Evolutionary conservation across 164 flowering plant species (phyloP).

Genomic region (Paratinospora sagittata): DNA sequence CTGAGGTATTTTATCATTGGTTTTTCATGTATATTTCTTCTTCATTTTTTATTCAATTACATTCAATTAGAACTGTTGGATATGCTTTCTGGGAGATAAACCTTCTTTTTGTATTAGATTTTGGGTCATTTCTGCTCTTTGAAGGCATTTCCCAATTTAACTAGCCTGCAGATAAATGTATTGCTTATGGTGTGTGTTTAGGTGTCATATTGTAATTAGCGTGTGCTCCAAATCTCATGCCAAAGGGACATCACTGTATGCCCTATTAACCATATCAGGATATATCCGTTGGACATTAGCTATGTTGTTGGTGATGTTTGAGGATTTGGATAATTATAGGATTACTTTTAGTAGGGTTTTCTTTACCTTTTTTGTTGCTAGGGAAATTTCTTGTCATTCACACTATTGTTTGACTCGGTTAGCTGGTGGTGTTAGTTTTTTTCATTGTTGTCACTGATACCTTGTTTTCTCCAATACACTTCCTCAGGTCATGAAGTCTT

Average conservation of each 20-base stretch:
- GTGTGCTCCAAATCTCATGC: background rate
- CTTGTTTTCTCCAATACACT: slow-evolving; percentile 3
- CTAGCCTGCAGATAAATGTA: background rate
- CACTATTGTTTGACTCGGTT: background rate
- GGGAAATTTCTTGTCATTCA: background rate
- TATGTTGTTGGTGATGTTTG: background rate
- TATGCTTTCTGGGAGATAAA: background rate
- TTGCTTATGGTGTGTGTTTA: background rate
- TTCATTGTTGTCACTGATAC: background rate
- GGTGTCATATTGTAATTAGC: background rate
- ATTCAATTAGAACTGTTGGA: background rate
- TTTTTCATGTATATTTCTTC: background rate
- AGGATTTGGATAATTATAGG: background rate
- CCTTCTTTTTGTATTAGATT: background rate
- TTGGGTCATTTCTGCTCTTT: background rate
- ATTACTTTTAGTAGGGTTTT: background rate
- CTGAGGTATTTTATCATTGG: slow-evolving; percentile 39
- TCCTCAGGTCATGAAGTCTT: slow-evolving; percentile 70
- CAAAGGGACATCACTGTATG: background rate
- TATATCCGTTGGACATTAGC: background rate
- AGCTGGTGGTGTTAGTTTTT: background rate
- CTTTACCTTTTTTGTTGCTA: background rate
- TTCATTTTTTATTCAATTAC: background rate
- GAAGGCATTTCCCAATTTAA: background rate
- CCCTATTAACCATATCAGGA: background rate